phyloP scores from a whole-genome alignment of 495 filamentous ascomycete genomes.

The Pseudotulostoma volvatum region DNA sequence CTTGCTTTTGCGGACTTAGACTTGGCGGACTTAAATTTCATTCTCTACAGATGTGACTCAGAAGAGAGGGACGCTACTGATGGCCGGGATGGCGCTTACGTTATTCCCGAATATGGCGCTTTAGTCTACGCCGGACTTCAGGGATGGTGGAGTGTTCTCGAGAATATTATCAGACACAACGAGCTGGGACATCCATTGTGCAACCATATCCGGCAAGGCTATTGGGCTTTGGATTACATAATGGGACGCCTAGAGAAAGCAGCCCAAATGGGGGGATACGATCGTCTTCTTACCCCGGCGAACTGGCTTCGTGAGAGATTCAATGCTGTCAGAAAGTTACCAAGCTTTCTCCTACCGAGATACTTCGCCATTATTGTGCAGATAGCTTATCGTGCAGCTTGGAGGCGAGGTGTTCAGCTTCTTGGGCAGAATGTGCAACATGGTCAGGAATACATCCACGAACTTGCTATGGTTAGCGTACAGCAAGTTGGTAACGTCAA shows the following conservation, averaged over 20 bases:
- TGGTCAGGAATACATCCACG: slow-evolving; percentile 73
- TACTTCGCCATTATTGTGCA: slow-evolving; percentile 85
- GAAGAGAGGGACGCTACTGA: slow-evolving; percentile 74
- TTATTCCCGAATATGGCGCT: slow-evolving; percentile 64
- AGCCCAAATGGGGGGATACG: slow-evolving; percentile 41
- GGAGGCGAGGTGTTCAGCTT: slow-evolving; percentile 58
- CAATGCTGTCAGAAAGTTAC: slow-evolving; percentile 63
- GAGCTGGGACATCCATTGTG: slow-evolving; percentile 86
- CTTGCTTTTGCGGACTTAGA: slow-evolving; percentile 58
- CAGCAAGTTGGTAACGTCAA: slow-evolving; percentile 81
- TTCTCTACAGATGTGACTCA: slow-evolving; percentile 80
- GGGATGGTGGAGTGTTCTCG: slow-evolving; percentile 93
- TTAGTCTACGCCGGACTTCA: slow-evolving; percentile 93
- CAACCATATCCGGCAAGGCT: slow-evolving; percentile 76
- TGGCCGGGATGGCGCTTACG: slow-evolving; percentile 72
- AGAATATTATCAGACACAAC: slow-evolving; percentile 72
- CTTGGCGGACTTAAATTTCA: slow-evolving; percentile 76
- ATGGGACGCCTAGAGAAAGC: slow-evolving; percentile 59
- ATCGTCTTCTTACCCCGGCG: slow-evolving; percentile 43
- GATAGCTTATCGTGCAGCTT: slow-evolving; percentile 70
- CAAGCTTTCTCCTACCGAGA: slow-evolving; percentile 76
- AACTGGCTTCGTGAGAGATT: slow-evolving; percentile 74
- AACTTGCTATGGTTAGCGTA: slow-evolving; percentile 71
- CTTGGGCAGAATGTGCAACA: slow-evolving; percentile 59
- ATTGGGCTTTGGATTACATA: slow-evolving; percentile 91